Evolutionary conservation across 2,329 filamentous ascomycete genomes (phyloP), one percentile per base, ranked within the genome.

Genomic region (Nigrospora oryzae): DNA sequence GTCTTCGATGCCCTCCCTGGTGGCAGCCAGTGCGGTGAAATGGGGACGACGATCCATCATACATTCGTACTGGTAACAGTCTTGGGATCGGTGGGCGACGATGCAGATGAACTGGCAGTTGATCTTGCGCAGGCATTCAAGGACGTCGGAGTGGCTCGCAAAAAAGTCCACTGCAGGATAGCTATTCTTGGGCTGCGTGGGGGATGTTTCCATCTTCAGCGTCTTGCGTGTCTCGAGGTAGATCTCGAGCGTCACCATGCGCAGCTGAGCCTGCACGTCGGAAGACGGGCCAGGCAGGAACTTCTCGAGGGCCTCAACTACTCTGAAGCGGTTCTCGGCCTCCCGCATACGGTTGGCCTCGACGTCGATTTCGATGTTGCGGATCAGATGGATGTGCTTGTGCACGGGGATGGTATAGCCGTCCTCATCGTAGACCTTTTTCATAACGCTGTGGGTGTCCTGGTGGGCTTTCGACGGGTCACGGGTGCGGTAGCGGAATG

Each of bases 401-500:
- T 51, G 44, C 7, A 69, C 53, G n/a, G 63, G 57, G 37, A 69
- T 56, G n/a, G n/a, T 15, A 10, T 5, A 42, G 31, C 37, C 39
- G 16, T 48, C 41, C 11, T 48, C 44, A 3, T 62, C 45, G 44
- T 64, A 56, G 19, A 70, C 63, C 42, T 50, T 51, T 2, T 46
- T 31, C n/a, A 49, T 19, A 4, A 56, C 47, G 2, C 3, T 16
- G 11, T 28, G 5, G 23, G 52, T 55, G 10, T 43, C 43, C 3
- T 15, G 8, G 40, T 50, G 13, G 45, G 45, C 33, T 12, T 39
- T 31, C 11, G 15, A 3, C 1, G 55, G 54, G 47, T 75, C 70
- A 1, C 72, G 64, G 12, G 75, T 55, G 8, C 62, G 56, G 48
- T 77, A 76, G 2, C 61, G 49, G 47, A 77, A 77, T 0, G 42